Evolutionary conservation across 345 rosid genomes (phyloP), one percentile per base, ranked within the genome.

Genomic region (Rhodamnia argentea): DNA sequence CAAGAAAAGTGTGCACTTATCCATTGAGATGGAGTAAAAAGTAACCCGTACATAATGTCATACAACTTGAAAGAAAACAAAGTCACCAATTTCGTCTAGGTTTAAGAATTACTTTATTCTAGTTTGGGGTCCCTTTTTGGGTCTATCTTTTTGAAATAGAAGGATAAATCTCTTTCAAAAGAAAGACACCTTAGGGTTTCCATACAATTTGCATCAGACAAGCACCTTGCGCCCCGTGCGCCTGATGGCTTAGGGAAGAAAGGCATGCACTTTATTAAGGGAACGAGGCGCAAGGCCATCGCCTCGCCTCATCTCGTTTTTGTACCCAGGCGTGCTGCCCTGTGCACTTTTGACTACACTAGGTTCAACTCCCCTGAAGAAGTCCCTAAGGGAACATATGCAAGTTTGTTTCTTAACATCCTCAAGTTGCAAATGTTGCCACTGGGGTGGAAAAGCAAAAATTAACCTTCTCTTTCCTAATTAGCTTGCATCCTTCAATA

Each of bases 401-500:
- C 84, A 52, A 54, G 16, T 10, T 57, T 3, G 4, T 44, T 42
- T 18, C 16, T 52, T 2, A 54, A 83, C n/a, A 29, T 26, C 62
- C 57, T 52, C 26, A 3, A 54, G 58, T 52, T 52, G 60, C 78
- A 70, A 70, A 70, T 32, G 44, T 70, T 40, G 78, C 47, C 13
- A 16, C 78, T 0, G 3, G 78, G 47, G 37, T 10, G 81, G 59
- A 83, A 83, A 54, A 53, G 26, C n/a, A 20, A 27, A 89, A 87
- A 57, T 87, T 85, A 44, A 94, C 97, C 95, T 93, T 93, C 85
- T 94, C 96, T 88, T 94, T 94, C 86, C 91, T 94, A 52, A 93
- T 89, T 85, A 94, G 94, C 87, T 94, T 94, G 91, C 97, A 94
- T 64, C 95, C 93, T 89, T 94, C 97, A 75, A 94, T 90, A 81